Evolutionary conservation across 805 yeast species (phyloP).

Genomic region (Ogataea trehalophila): DNA sequence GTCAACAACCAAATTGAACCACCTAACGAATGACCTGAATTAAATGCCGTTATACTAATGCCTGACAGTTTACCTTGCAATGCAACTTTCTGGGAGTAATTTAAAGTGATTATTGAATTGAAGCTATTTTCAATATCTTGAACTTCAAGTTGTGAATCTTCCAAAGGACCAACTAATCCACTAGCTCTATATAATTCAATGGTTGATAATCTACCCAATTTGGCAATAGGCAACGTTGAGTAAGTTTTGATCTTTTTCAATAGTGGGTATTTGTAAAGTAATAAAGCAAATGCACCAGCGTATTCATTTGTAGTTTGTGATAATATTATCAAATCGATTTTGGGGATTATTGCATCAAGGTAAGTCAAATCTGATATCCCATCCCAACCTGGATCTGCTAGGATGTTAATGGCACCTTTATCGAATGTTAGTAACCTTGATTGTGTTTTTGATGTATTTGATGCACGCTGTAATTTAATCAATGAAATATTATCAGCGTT

Average conservation of each 20-base stretch:
- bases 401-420: conserved; percentile 38
- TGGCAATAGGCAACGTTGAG: conserved; percentile 85
- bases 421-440: conserved; percentile 51
- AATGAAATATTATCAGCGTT: not conserved
- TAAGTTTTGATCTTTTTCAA: conserved; percentile 68
- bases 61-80: conserved; percentile 58
- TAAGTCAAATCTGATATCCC: conserved; percentile 41
- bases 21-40: conserved; percentile 91
- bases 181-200: conserved; percentile 72
- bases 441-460: conserved; percentile 15
- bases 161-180: conserved; percentile 73
- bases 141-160: conserved; percentile 52
- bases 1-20: conserved; percentile 85
- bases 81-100: conserved; percentile 71
- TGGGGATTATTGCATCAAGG: conserved; percentile 38
- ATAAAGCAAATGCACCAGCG: conserved; percentile 70
- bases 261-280: conserved; percentile 56
- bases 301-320: conserved; percentile 83
- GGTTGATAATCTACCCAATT: conserved; percentile 79
- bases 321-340: conserved; percentile 66
- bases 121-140: conserved; percentile 77
- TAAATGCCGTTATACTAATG: conserved; percentile 69
- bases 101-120: conserved; percentile 63
- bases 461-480: not conserved
- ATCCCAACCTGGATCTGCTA: conserved; percentile 78